Base-by-base conservation (phyloP, 2,329 filamentous ascomycete species). In the Biscogniauxia marginata region DNA sequence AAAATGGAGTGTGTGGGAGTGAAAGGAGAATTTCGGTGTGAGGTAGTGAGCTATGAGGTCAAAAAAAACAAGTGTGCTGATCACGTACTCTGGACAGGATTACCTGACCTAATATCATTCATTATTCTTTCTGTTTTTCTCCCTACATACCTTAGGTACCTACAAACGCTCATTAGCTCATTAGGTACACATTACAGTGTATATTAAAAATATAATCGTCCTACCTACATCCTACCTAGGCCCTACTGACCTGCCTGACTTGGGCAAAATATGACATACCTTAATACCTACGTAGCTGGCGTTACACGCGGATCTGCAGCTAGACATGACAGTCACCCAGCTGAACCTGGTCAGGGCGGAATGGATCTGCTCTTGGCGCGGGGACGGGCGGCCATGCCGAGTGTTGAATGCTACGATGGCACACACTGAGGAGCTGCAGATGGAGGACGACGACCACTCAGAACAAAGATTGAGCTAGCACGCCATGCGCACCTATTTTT, bases 401-500 rank as follows among this genome's bases (percentile, higher is more conserved):
- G 7, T 39, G 30, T 39, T 2, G 9, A 16, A 16, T 39, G 2
- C 11, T 11, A 39, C 11, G 30, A 39, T 39, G 30, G 30, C 30
- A 39, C 30, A 39, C 7, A 39, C 30, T 46, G 30, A 39, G 54
- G 23, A 49, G 19, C 19, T 48, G 18, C 16, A 53, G 19, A 18
- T 30, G 30, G 11, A 18, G 44, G 20, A 19, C 6, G 7, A 20
- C 50, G 25, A 46, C 50, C 56, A 54, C 51, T 51, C 22, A 34
- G 13, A 18, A 21, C 18, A 53, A 54, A 54, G 53, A 56, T 58
- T 59, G 34, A 18, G 49, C 59, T 54, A 66, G 62, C 64, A 66
- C 64, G 64, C 50, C 64, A 66, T 66, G 46, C 25, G 46, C 18
- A 49, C 53, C 54, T 58, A 53, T 45, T 52, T 49, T 63, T 61